Evolutionary conservation across 345 rosid genomes (phyloP), one percentile per base, ranked within the genome.

Genomic region (Gossypium stocksii): DNA sequence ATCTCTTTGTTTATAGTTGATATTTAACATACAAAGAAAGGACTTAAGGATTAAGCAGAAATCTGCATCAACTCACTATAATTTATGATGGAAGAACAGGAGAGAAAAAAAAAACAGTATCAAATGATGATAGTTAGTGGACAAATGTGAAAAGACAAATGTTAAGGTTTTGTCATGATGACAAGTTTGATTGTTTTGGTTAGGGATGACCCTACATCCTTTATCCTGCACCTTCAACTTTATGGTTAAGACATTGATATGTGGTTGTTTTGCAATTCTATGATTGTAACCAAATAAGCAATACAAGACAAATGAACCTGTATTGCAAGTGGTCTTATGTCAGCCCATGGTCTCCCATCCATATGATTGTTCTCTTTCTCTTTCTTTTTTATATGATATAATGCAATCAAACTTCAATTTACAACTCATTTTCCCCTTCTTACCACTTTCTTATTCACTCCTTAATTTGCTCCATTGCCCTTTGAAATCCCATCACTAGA

Each of bases 91-190:
- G 41, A 34, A 34, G 41, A 5, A 34, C 7, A 34, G 41, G 41
- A 5, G 41, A 5, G 41, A 4, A 1, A 5, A 0, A 1, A 3
- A 58, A 29, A 49, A 74, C 57, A 77, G 87, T 64, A 81, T 83
- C 80, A 71, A 1, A 54, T 73, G 48, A 66, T 59, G 66, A 76
- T 74, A 73, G 78, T 27, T 74, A 84, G 81, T 75, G 83, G 94
- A 90, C 97, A 86, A 87, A 89, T 77, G 84, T 90, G 93, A 88
- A 90, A 87, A 88, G 97, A 94, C 98, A 92, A 90, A 88, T 82
- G 83, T 94, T 88, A 92, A 92, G 98, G 97, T 89, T 90, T 81
- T 85, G 93, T 92, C 92, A 90, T 87, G 64, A 86, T 86, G 87
- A 78, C 87, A 74, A 59, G 71, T 74, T 83, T 82, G 89, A 84